Base-by-base conservation (phyloP, 768 basidiomycete species). In the Chiua virens region DNA sequence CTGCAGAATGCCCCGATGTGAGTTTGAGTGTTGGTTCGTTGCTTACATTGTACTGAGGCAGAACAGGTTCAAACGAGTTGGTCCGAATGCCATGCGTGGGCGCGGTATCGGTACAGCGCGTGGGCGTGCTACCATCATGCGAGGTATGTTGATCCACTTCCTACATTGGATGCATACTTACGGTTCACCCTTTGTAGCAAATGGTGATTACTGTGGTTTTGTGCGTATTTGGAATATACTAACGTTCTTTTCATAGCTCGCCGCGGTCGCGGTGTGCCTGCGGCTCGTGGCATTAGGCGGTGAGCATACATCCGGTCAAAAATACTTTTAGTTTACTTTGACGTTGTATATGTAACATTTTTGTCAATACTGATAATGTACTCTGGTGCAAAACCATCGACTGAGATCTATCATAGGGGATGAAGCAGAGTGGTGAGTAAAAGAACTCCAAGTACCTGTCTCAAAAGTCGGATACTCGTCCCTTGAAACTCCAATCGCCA, bases 31-130 rank as follows among this genome's bases (percentile, higher is more conserved):
- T 14, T 34, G 36, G 32, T 13, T 48, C 28, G 46, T 39, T 54
- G 51, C 28, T 54, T 48, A 25, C 3, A 34, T 30, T 14, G 30
- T 30, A 43, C 48, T 57, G 18, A 53, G 56, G 42, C 17, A 38
- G 52, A 37, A 35, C 68, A 99, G 96, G 96, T 99, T 99, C 76
- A 99, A 98, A 74, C 87, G 97, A 54, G 92, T 96, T 27, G 95
- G 96, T 35, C 93, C 96, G 9, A 98, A 97, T 67, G 96, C 94
- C 18, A 98, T 98, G 95, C 86, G 91, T 63, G 97, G 97, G 65
- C 82, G 96, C 58, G 97, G 97, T 84, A 99, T 99, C 66, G 97
- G 97, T 63, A 97, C 96, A 65, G 96, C 96, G 42, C 87, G 96
- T 82, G 96, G 96, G 73, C 87, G 96, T 72, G 96, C 96, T 39